Base-by-base conservation (phyloP, 2,329 filamentous ascomycete species). In the Magnaporthiopsis rhizophila region DNA sequence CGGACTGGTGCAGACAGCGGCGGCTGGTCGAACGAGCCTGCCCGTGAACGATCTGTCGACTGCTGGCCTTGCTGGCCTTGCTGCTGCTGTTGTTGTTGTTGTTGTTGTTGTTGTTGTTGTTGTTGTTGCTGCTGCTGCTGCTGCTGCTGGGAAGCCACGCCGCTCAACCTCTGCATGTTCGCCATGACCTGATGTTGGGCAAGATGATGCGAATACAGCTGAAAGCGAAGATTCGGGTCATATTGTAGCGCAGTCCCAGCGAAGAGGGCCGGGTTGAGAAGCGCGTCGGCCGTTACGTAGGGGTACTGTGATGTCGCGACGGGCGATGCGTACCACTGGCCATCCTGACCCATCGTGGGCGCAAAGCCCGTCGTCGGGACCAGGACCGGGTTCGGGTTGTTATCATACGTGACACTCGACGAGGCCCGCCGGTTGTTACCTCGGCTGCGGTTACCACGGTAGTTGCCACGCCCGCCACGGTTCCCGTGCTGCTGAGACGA, bases 11-110 rank as follows among this genome's bases (percentile, higher is more conserved):
- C 83, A n/a, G 79, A 83, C 53, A 86, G 72, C 6, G 86, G 85
- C 24, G 83, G 79, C 64, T 83, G 86, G 69, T 89, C 86, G 69
- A 88, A 85, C 15, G 85, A 88, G 70, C 83, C 86, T 8, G 85
- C 87, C 66, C 86, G 81, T 53, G 84, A 83, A 67, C 86, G 76
- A 69, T 85, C 79, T 65, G 78, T 65, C 6, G 72, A 64, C 68
- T 76, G 72, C 56, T 50, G 30, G 38, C 38, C 34, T 26, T 50
- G 45, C 21, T 28, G 57, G 2, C n/a, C 13, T 11, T 30, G 28
- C 24, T 26, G 57, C 9, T 58, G 57, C 12, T 30, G 56, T 12
- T 58, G 56, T n/a, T 58, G 56, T 12, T 58, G 56, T 12, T 58
- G 56, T n/a, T 58, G 56, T 12, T 58, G n/a, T 11, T 30, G 28